phyloP scores from a whole-genome alignment of 1,284 basidiomycete species.

The Microbotryum scabiosae region DNA sequence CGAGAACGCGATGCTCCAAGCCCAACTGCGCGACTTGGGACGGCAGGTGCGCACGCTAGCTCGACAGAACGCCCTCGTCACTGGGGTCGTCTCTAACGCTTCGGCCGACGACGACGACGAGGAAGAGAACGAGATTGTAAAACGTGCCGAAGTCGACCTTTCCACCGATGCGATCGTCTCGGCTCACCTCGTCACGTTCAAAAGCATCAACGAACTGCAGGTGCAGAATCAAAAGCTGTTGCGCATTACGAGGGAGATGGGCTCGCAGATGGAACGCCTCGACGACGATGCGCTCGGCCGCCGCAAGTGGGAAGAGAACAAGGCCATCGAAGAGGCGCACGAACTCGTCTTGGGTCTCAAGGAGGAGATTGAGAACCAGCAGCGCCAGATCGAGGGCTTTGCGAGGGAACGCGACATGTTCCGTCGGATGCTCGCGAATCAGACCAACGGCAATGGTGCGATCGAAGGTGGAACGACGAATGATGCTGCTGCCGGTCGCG shows the following conservation, averaged over 20 bases:
- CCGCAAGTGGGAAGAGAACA: conserved; percentile 47
- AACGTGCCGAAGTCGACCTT: conserved; percentile 49
- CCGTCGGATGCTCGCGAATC: conserved; percentile 55
- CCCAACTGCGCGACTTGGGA: conserved; percentile 70
- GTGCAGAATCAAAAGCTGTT: conserved; percentile 84
- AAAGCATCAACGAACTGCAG: conserved; percentile 68
- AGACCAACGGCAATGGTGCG: conserved; percentile 12
- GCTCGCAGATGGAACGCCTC: conserved; percentile 38
- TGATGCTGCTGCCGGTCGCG: conserved; percentile 35
- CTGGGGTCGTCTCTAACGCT: conserved; percentile 62
- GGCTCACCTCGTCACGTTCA: conserved; percentile 81
- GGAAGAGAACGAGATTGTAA: conserved; percentile 38
- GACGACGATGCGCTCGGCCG: conserved; percentile 34
- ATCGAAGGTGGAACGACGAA: conserved; percentile 40
- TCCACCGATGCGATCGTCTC: conserved; percentile 66
- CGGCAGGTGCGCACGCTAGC: conserved; percentile 73
- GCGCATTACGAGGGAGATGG: conserved; percentile 62
- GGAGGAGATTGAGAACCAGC: conserved; percentile 60
- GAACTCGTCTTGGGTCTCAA: conserved; percentile 73
- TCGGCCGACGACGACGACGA: conserved; percentile 45
- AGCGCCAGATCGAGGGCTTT: conserved; percentile 64
- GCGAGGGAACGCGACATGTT: conserved; percentile 82
- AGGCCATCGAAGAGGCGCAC: conserved; percentile 76
- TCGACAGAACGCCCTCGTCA: conserved; percentile 66
- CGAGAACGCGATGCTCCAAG: conserved; percentile 51